Evolutionary conservation across 2,329 filamentous ascomycete species (phyloP).

Genomic region (Trichoderma endophyticum): DNA sequence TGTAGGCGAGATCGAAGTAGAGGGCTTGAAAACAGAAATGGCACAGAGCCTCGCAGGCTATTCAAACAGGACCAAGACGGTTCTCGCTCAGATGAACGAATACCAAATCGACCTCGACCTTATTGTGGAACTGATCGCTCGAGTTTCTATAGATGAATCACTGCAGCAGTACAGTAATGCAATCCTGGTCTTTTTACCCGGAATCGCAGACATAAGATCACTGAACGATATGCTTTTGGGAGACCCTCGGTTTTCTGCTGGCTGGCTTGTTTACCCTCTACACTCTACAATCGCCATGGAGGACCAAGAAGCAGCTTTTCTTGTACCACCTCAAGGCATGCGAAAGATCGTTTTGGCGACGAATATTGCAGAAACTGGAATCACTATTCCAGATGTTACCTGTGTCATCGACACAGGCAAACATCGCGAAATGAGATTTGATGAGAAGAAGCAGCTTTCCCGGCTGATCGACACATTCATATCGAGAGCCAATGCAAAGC

Average conservation of each 20-base stretch:
- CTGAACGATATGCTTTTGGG: constrained; percentile 82
- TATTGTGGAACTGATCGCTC: constrained; percentile 72
- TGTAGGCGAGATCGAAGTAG: constrained; percentile 47
- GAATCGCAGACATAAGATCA: constrained; percentile 86
- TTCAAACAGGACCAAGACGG: constrained; percentile 70
- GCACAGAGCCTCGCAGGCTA: constrained; percentile 68
- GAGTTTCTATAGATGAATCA: constrained; percentile 66
- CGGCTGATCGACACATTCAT: constrained; percentile 92
- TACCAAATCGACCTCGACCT: constrained; percentile 89
- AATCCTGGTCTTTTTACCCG: constrained; percentile 90
- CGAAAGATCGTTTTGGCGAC: constrained; percentile 95
- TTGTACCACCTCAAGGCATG: constrained; percentile 74
- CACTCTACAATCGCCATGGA: constrained; percentile 95
- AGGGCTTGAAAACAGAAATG: constrained; percentile 54
- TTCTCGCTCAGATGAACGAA: constrained; percentile 77
- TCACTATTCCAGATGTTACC: constrained; percentile 96
- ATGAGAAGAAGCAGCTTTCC: constrained; percentile 88
- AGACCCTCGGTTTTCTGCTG: constrained; percentile 68
- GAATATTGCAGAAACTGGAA: constrained; percentile 97
- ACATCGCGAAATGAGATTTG: constrained; percentile 95
- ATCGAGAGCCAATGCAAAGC: constrained; percentile 91
- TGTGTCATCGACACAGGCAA: constrained; percentile 96
- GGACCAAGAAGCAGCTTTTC: constrained; percentile 91
- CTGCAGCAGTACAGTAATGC: constrained; percentile 78
- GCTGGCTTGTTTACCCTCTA: constrained; percentile 84